Conservation (phyloP, 306 rosid genomes). For the Hippophae tibetana region DNA sequence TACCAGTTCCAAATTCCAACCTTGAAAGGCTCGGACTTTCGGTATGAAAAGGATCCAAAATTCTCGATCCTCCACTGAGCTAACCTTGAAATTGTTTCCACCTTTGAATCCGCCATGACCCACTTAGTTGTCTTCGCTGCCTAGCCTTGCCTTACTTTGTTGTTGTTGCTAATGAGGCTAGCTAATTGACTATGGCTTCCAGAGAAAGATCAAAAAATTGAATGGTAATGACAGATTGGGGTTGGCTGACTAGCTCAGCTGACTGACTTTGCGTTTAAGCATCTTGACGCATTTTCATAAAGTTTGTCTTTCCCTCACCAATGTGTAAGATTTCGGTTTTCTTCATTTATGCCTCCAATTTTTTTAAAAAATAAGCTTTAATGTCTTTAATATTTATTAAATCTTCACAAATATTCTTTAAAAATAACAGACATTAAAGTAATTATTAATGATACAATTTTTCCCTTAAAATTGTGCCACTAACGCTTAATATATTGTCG, state of each 20-base stretch:
- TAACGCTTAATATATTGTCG: too few species aligned
- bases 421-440: too few species aligned
- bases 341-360: too few species aligned
- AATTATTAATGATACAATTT: too few species aligned
- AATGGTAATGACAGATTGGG: not conserved
- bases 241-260: not conserved
- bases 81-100: conserved; percentile 54
- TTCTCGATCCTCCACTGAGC: conserved; percentile 85
- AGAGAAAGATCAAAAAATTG: not conserved
- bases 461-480: too few species aligned
- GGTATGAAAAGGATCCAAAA: conserved; percentile 56
- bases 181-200: not conserved
- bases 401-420: too few species aligned
- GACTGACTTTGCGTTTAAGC: conserved; percentile 11
- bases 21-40: conserved; percentile 68
- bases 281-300: not conserved
- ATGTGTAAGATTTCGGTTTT: too few species aligned
- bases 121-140: not conserved
- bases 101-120: conserved; percentile 54
- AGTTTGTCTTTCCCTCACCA: too few species aligned
- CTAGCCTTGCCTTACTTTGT: not conserved
- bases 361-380: too few species aligned
- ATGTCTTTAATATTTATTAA: too few species aligned
- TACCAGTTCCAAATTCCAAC: conserved; percentile 93
- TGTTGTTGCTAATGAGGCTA: not conserved